Evolutionary conservation across 768 basidiomycete genomes (phyloP), one percentile per base, ranked within the genome.

Genomic region (Russula vinacea): DNA sequence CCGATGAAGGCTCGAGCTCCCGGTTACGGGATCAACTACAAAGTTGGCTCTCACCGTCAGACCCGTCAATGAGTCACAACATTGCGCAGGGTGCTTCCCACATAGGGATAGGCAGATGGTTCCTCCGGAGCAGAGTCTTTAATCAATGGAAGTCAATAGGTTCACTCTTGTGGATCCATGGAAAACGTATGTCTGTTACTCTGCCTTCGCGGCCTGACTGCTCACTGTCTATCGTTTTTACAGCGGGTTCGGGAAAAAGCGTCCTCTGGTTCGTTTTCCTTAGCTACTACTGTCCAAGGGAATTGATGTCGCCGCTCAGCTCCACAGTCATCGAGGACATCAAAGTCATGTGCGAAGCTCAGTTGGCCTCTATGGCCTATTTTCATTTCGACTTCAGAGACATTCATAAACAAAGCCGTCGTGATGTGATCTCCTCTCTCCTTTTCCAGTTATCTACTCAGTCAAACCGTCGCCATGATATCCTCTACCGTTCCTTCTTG

Each of bases 161-260:
- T 22, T 33, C 52, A 17, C 44, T 62, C 3, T 8, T 56, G 0
- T 57, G 56, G 56, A 45, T 63, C 11, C 56, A 57, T 5, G 62
- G 62, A 16, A 57, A 42, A 17, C 45, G 62, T 63, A 29, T 3
- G 47, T 54, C 9, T 16, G 5, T 29, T 42, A n/a, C 17, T 32
- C 22, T 22, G 6, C 32, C 47, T 32, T 33, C 14, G 6, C 4
- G 7, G 16, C 7, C 16, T 13, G 19, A 5, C 14, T 33, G 7
- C 7, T 45, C 35, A 35, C 10, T 9, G 2, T 33, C 16, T 45
- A 29, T 2, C 2, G 13, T 33, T 8, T 56, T 33, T 19, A 45
- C 45, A 58, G 60, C 42, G 19, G 60, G 60, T 2, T 35, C 60
- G n/a, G 60, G 60, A 3, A 62, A 62, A 42, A 62, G 26, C 33